Percentiles rank a stretch among this genome's conserved stretches.
Evolutionary conservation across 2,329 filamentous ascomycete genomes (phyloP).

Genomic region (Colletotrichum somersetense): DNA sequence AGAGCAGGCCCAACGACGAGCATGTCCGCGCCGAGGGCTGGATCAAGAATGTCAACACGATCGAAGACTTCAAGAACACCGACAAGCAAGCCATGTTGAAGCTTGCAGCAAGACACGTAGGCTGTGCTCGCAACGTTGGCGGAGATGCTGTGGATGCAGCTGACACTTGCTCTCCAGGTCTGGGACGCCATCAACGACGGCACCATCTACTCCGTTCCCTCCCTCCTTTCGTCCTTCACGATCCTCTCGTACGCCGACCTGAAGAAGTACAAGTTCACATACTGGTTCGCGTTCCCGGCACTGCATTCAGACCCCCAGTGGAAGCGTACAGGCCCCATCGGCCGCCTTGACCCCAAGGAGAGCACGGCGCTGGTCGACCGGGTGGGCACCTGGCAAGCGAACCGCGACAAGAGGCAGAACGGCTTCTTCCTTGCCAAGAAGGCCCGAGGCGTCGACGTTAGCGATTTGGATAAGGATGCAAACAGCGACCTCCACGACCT

Average conservation of each 20-base stretch:
- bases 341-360: constrained; percentile 74
- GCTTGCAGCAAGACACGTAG: constrained; percentile 81
- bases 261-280: constrained; percentile 98
- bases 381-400: constrained; percentile 89
- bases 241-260: constrained; percentile 94
- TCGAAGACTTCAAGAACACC: constrained; percentile 89
- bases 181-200: constrained; percentile 98
- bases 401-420: constrained; percentile 82
- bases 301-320: constrained; percentile 90
- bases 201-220: constrained; percentile 94
- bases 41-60: constrained; percentile 95
- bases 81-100: constrained; percentile 85
- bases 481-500: constrained; percentile 42
- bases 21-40: constrained; percentile 89
- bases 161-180: constrained; percentile 67
- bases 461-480: constrained; percentile 36
- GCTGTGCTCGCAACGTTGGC: constrained; percentile 42
- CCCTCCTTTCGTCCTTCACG: constrained; percentile 88
- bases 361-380: constrained; percentile 83
- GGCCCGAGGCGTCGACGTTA: constrained; percentile 54
- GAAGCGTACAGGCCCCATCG: constrained; percentile 71
- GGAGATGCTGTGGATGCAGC: neutral
- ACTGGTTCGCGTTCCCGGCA: constrained; percentile 97
- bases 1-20: constrained; percentile 72
- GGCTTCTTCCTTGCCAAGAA: constrained; percentile 97